Evolutionary conservation across 1,284 basidiomycete genomes (phyloP).

Genomic region (Naganishia sp.): DNA sequence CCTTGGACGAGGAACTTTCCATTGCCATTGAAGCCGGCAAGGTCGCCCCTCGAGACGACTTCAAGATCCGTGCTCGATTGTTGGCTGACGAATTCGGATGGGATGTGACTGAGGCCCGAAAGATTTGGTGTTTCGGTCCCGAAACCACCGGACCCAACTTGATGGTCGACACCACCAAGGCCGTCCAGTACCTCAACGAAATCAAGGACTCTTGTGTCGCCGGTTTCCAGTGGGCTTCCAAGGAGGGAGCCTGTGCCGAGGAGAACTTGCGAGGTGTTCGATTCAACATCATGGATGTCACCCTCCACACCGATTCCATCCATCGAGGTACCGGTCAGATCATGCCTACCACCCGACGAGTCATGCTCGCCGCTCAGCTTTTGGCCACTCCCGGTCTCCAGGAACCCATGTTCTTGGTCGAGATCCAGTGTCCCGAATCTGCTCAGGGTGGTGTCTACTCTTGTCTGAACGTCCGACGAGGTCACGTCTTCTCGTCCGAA

Average conservation of each 20-base stretch:
- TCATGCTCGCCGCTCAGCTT: conserved; percentile 91
- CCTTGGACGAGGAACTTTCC: conserved; percentile 91
- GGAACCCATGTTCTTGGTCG: conserved; percentile 98
- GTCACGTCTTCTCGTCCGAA: conserved; percentile 97
- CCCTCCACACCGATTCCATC: conserved; percentile 97
- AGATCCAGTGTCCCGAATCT: conserved; percentile 97
- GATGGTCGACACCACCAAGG: conserved; percentile 97
- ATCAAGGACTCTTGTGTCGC: conserved; percentile 99
- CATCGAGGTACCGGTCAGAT: conserved; percentile 99
- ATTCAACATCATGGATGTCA: conserved; percentile 95
- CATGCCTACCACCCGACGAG: conserved; percentile 94
- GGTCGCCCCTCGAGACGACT: conserved; percentile 91
- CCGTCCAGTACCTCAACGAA: conserved; percentile 96
- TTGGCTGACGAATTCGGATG: conserved; percentile 96
- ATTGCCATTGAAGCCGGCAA: conserved; percentile 88
- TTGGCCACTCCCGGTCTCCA: conserved; percentile 89
- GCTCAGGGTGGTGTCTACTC: conserved; percentile 98
- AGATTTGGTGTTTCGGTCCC: conserved; percentile 99
- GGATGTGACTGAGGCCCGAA: conserved; percentile 99
- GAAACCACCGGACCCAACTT: conserved; percentile 97
- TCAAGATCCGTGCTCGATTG: conserved; percentile 92
- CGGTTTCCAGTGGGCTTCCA: conserved; percentile 99
- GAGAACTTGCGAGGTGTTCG: conserved; percentile 99
- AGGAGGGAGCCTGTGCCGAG: conserved; percentile 95
- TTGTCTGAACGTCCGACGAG: conserved; percentile 95